phyloP scores from a whole-genome alignment of 1,139 yeast species.

The Starmera stellimalicola region DNA sequence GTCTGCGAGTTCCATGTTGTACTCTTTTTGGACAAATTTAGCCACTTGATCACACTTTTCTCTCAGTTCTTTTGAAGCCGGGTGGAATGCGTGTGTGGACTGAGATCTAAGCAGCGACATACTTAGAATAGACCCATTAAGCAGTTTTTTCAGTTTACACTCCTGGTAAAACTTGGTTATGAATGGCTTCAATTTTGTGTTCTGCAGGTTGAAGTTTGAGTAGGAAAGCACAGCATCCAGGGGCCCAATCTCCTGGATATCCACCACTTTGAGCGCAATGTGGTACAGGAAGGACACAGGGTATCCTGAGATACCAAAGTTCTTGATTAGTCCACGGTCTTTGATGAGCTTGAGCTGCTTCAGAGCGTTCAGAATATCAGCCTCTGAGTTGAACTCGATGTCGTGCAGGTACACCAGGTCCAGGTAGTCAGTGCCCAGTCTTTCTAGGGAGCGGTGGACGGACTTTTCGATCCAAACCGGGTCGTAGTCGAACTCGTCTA shows the following conservation, averaged over 20 bases:
- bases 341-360: slow-evolving; percentile 49
- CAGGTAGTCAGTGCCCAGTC: slow-evolving; percentile 58
- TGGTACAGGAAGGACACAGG: slow-evolving; percentile 61
- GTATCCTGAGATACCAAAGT: slow-evolving; percentile 81
- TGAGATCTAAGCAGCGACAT: slow-evolving; percentile 76
- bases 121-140: slow-evolving; percentile 79
- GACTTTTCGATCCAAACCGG: slow-evolving; percentile 50
- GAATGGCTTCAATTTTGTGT: slow-evolving; percentile 43
- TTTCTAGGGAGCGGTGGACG: slow-evolving; percentile 52
- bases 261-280: slow-evolving; percentile 32
- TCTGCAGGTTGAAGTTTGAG: slow-evolving; percentile 78
- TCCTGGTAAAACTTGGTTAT: slow-evolving; percentile 39
- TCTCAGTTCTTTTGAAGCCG: slow-evolving; percentile 57
- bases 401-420: slow-evolving; percentile 86
- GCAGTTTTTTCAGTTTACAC: slow-evolving; percentile 46
- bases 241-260: slow-evolving; percentile 30
- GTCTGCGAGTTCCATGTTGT: slow-evolving; percentile 62
- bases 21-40: slow-evolving; percentile 25
- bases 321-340: slow-evolving; percentile 48
- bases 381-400: slow-evolving; percentile 64
- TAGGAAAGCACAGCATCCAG: slow-evolving; percentile 74
- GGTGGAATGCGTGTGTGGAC: slow-evolving; percentile 70
- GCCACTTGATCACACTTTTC: slow-evolving; percentile 48
- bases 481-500: slow-evolving; percentile 68
- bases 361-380: slow-evolving; percentile 52